Base-by-base conservation (phyloP, 768 basidiomycete genomes). In the Panaeolus cyanescens region DNA sequence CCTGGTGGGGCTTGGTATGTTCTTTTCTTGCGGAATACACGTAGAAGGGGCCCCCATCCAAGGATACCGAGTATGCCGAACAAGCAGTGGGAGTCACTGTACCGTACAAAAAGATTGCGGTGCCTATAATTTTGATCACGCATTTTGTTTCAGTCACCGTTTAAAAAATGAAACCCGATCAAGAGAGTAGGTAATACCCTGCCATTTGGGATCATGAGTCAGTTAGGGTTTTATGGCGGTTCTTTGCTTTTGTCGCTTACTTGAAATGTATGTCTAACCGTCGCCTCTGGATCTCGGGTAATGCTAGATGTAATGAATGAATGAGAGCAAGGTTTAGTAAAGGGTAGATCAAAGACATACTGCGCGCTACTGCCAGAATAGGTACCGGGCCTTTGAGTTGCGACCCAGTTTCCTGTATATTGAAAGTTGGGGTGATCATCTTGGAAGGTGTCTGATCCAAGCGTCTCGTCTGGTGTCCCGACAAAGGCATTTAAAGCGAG, bases 91-190 rank as follows among this genome's bases (percentile, higher is more conserved):
- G 63, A 1, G 62, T 66, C 0, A 78, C 72, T 9, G 82, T 72
- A 17, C 83, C 80, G 55, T 78, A 83, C 7, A 84, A 54, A 0
- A 77, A 78, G n/a, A 84, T 74, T 12, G 75, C 79, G 60, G 79
- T 78, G 40, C 81, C 83, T 79, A n/a, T n/a, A n/a, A n/a, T n/a
- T n/a, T n/a, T n/a, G n/a, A n/a, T n/a, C n/a, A n/a, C n/a, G n/a
- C n/a, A n/a, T n/a, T n/a, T n/a, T n/a, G n/a, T n/a, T n/a, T n/a
- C n/a, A n/a, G n/a, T n/a, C n/a, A n/a, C n/a, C n/a, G n/a, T n/a
- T n/a, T n/a, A n/a, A n/a, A n/a, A n/a, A n/a, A n/a, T n/a, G n/a
- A n/a, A n/a, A n/a, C n/a, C n/a, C n/a, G n/a, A n/a, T n/a, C n/a
- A n/a, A n/a, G n/a, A n/a, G n/a, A n/a, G n/a, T n/a, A n/a, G n/a